phyloP scores from a whole-genome alignment of 495 filamentous ascomycete genomes.

The Pseudoneurospora amorphoporcata region DNA sequence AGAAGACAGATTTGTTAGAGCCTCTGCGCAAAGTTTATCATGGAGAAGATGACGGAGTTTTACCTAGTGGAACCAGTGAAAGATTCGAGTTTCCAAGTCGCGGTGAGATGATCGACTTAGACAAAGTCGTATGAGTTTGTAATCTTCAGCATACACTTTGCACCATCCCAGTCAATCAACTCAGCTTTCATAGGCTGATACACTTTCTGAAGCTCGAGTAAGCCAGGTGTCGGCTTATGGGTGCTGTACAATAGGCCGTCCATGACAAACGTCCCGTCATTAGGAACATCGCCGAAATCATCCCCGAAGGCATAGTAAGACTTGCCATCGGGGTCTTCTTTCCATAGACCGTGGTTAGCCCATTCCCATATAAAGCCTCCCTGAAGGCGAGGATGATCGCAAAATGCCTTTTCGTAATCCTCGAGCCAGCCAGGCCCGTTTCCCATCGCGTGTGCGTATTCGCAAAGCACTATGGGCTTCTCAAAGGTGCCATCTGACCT shows the following conservation, averaged over 20 bases:
- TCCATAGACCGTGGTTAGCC: slow-evolving; percentile 58
- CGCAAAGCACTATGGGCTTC: slow-evolving; percentile 54
- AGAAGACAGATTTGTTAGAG: neutral
- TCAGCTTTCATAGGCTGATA: slow-evolving; percentile 40
- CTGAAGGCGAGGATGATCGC: slow-evolving; percentile 45
- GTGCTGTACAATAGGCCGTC: slow-evolving; percentile 51
- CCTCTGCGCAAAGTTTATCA: neutral
- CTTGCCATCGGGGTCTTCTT: slow-evolving; percentile 35
- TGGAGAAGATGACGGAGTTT: neutral
- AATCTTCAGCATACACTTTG: slow-evolving; percentile 19
- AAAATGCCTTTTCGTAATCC: slow-evolving; percentile 55
- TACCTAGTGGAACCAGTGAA: slow-evolving; percentile 4
- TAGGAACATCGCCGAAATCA: slow-evolving; percentile 56
- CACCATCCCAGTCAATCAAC: slow-evolving; percentile 3
- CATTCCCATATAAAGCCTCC: slow-evolving; percentile 69
- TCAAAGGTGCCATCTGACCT: slow-evolving; percentile 29
- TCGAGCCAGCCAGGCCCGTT: slow-evolving; percentile 58
- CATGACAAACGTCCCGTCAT: slow-evolving; percentile 56
- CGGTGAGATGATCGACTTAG: slow-evolving; percentile 33
- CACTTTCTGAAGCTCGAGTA: slow-evolving; percentile 52
- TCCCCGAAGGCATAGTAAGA: slow-evolving; percentile 57
- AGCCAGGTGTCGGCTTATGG: slow-evolving; percentile 48
- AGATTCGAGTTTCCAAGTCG: slow-evolving; percentile 10
- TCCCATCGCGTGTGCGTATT: slow-evolving; percentile 64
- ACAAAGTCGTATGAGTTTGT: slow-evolving; percentile 45